A percentile compares a stretch with the other conserved stretches of the same genome.
phyloP scores from a whole-genome alignment of 2,329 filamentous ascomycete genomes.

The Fusarium sp. region DNA sequence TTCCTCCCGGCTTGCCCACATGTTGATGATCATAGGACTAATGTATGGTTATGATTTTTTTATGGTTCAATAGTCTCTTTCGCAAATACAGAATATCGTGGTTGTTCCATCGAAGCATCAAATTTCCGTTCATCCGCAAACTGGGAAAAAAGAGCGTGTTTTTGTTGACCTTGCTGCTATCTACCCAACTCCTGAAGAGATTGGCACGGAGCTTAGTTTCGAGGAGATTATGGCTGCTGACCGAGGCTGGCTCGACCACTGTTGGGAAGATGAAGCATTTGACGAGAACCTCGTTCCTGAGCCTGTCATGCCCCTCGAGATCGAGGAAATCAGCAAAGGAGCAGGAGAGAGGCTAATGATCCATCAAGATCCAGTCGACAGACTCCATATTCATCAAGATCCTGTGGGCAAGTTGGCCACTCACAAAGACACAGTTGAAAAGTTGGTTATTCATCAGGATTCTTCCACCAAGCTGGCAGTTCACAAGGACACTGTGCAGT shows the following conservation, averaged over 20 bases:
- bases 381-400: neutral
- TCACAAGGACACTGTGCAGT: slow-evolving; percentile 48
- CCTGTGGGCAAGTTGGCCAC: slow-evolving; percentile 30
- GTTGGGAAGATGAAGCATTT: slow-evolving; percentile 61
- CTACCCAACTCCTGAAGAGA: slow-evolving; percentile 80
- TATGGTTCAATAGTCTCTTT: slow-evolving; percentile 63
- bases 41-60: slow-evolving; percentile 65
- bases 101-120: slow-evolving; percentile 78
- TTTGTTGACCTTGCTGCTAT: slow-evolving; percentile 87
- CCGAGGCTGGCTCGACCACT: slow-evolving; percentile 73
- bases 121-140: slow-evolving; percentile 83
- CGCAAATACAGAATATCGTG: slow-evolving; percentile 72
- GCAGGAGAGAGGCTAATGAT: slow-evolving; percentile 40
- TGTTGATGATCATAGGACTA: slow-evolving; percentile 98
- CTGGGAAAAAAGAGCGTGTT: slow-evolving; percentile 84
- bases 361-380: slow-evolving; percentile 43
- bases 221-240: slow-evolving; percentile 87
- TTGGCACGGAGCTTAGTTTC: slow-evolving; percentile 83
- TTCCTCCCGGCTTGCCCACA: slow-evolving; percentile 58
- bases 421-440: slow-evolving; percentile 16
- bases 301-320: slow-evolving; percentile 40
- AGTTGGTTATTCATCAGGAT: slow-evolving; percentile 28
- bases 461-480: slow-evolving; percentile 38
- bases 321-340: slow-evolving; percentile 45
- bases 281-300: slow-evolving; percentile 48